Conservation (phyloP, 2,329 filamentous ascomycete species). For the Stachybotrys chlorohalonatus region DNA sequence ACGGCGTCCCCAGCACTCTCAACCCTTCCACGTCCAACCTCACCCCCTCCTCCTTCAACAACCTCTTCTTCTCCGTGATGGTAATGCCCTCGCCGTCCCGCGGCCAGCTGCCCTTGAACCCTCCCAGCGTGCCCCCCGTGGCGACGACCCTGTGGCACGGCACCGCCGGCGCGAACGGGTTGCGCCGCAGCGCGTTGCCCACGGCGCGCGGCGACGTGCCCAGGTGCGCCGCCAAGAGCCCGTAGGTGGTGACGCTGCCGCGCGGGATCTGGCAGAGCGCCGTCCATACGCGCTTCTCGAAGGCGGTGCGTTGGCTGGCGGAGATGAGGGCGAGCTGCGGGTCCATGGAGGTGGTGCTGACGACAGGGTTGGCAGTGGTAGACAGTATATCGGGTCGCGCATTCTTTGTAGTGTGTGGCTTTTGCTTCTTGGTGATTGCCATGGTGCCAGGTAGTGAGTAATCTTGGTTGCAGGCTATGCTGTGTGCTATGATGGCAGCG, state of each 20-base stretch:
- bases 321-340: conserved; percentile 36
- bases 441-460: background rate
- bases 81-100: conserved; percentile 50
- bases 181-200: conserved; percentile 66
- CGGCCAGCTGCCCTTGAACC: conserved; percentile 61
- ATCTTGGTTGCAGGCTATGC: background rate
- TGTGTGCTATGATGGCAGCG: background rate
- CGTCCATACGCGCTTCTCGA: conserved; percentile 58
- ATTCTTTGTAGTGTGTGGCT: background rate
- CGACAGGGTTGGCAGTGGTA: conserved; percentile 2
- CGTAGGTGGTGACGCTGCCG: conserved; percentile 72
- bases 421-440: background rate
- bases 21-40: conserved; percentile 47
- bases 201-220: conserved; percentile 66
- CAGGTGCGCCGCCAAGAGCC: conserved; percentile 57
- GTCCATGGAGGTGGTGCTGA: conserved; percentile 19
- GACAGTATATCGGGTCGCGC: background rate
- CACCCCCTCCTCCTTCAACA: conserved; percentile 57
- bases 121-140: conserved; percentile 60
- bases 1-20: conserved; percentile 50
- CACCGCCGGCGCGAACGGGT: conserved; percentile 74
- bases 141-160: conserved; percentile 78
- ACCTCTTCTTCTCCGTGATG: conserved; percentile 52
- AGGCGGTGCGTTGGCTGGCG: conserved; percentile 35
- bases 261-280: conserved; percentile 68